Evolutionary conservation across 163 green algal genomes (phyloP).

Genomic region (Chloromonas sp.): DNA sequence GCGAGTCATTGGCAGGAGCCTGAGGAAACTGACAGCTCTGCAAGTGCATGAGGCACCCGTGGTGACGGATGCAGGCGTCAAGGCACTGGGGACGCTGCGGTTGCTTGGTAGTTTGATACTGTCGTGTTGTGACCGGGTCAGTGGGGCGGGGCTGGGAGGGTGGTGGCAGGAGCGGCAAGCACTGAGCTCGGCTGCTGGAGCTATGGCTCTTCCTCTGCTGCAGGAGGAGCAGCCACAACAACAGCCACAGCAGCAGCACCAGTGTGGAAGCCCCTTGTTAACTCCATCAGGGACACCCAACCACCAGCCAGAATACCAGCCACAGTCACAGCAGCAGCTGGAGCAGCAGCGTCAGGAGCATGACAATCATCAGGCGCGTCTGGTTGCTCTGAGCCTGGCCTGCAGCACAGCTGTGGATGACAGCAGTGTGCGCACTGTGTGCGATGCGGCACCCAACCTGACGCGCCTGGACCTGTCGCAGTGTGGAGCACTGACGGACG

Average conservation of each 20-base stretch:
- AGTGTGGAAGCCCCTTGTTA: no score
- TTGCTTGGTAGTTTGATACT: background rate
- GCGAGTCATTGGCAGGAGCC: no score
- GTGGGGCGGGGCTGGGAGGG: background rate
- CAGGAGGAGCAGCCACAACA: background rate
- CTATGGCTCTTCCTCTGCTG: background rate
- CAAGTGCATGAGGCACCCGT: background rate
- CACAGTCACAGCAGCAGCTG: background rate
- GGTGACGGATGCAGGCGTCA: background rate
- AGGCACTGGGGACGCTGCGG: background rate
- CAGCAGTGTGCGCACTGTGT: background rate
- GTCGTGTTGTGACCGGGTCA: background rate
- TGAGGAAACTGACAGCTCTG: background rate
- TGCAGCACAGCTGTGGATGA: background rate
- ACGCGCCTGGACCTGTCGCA: slow-evolving; percentile 17
- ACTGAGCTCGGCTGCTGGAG: background rate
- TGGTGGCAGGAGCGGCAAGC: no score
- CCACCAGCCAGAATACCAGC: no score
- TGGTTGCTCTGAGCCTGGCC: background rate
- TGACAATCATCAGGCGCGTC: background rate
- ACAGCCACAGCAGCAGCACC: background rate
- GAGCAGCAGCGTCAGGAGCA: background rate
- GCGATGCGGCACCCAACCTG: background rate
- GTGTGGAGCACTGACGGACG: slow-evolving; percentile 18
- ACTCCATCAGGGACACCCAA: no score